These are phyloP conservation scores for Penicillium argentinense DNA, from an alignment of 495 filamentous ascomycete species.

Conservation along the genomic window DNA sequence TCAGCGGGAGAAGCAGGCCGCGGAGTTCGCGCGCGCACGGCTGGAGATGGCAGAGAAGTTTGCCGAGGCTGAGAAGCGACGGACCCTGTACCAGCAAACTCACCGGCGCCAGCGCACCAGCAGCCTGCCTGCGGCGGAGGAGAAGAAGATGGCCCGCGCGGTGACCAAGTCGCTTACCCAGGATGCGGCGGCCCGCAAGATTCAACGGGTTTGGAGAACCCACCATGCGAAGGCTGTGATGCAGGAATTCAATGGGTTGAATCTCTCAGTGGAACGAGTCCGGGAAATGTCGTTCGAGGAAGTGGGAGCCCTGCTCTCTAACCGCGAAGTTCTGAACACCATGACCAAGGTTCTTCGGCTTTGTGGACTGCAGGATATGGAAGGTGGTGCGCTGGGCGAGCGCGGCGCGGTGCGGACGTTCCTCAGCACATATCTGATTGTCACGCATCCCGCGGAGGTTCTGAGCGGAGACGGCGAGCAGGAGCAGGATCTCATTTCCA, in stretches of 20 bases:
- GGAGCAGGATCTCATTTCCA: constrained; percentile 86
- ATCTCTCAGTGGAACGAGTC: constrained; percentile 72
- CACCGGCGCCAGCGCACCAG: constrained; percentile 64
- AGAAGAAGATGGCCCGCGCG: constrained; percentile 48
- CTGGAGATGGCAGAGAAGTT: constrained; percentile 86
- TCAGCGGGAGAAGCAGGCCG: constrained; percentile 85
- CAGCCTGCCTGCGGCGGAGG: constrained; percentile 58
- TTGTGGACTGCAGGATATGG: constrained; percentile 72
- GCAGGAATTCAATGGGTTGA: constrained; percentile 64
- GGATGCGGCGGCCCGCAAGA: constrained; percentile 66
- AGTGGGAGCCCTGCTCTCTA: constrained; percentile 72
- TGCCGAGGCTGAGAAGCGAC: constrained; percentile 81
- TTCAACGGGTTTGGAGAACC: constrained; percentile 78
- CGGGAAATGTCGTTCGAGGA: constrained; percentile 78
- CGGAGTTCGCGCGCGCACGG: constrained; percentile 72
- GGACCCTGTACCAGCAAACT: constrained; percentile 52
- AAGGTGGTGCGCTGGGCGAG: constrained; percentile 65
- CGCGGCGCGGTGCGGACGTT: constrained; percentile 86
- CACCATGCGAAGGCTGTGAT: constrained; percentile 59
- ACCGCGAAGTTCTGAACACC: constrained; percentile 66
- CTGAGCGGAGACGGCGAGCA: constrained; percentile 80
- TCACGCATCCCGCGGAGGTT: constrained; percentile 89
- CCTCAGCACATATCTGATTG: constrained; percentile 86
- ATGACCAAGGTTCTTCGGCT: constrained; percentile 74
- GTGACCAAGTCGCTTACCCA: constrained; percentile 51